Evolutionary conservation across 805 yeast genomes (phyloP).

Genomic region (Metschnikowia orientalis): DNA sequence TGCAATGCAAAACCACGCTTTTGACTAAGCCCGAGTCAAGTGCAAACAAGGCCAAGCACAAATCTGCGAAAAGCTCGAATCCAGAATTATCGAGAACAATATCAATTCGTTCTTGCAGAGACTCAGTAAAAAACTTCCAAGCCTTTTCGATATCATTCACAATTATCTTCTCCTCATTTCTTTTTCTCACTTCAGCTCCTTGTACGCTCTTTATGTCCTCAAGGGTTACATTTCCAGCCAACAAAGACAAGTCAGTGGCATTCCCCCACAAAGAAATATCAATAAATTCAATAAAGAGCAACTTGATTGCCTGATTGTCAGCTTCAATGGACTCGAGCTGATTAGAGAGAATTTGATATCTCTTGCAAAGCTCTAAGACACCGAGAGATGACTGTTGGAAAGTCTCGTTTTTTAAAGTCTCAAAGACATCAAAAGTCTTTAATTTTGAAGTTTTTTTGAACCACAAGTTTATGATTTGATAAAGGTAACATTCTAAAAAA

Average conservation of each 20-base stretch:
- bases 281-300: conserved; percentile 75
- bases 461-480: conserved; percentile 62
- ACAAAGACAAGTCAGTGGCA: conserved; percentile 88
- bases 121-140: conserved; percentile 48
- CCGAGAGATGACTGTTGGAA: conserved; percentile 73
- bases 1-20: conserved; percentile 76
- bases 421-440: conserved; percentile 63
- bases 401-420: conserved; percentile 63
- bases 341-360: conserved; percentile 42
- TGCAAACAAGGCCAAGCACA: conserved; percentile 41
- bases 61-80: conserved; percentile 88
- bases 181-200: conserved; percentile 81
- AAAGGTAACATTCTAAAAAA: conserved; percentile 77
- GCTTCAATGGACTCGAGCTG: conserved; percentile 16
- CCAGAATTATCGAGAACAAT: conserved; percentile 91
- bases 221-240: conserved; percentile 75
- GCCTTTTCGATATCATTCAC: conserved; percentile 69
- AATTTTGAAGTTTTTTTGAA: conserved; percentile 19
- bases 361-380: conserved; percentile 72
- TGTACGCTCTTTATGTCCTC: conserved; percentile 90
- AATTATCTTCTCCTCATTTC: conserved; percentile 73
- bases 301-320: conserved; percentile 41
- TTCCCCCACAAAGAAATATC: conserved; percentile 97
- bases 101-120: conserved; percentile 54
- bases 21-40: conserved; percentile 65